phyloP scores from a whole-genome alignment of 257 asterid species.

The Jasminum sambac region DNA sequence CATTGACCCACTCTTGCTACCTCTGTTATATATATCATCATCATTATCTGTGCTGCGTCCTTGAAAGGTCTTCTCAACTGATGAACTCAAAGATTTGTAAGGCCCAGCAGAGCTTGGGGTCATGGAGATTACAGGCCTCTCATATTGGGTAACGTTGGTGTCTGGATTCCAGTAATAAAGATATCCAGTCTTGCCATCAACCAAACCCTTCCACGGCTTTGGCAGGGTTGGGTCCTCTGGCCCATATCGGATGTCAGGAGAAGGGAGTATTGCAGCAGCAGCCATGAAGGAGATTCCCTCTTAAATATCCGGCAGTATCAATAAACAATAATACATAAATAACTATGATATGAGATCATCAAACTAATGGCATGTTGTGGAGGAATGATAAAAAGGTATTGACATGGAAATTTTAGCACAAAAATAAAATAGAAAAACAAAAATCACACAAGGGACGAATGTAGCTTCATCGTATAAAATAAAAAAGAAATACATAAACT shows the following conservation, averaged over 20 bases:
- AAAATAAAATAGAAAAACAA: background rate
- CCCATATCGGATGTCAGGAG: slow-evolving; percentile 72
- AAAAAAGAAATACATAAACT: background rate
- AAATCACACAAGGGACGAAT: background rate
- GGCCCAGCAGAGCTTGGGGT: slow-evolving; percentile 39
- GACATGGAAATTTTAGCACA: background rate
- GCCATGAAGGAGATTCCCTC: slow-evolving; percentile 55
- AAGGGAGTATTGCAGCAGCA: slow-evolving; percentile 46
- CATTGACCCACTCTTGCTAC: slow-evolving; percentile 45
- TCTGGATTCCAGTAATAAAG: slow-evolving; percentile 97
- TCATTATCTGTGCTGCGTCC: slow-evolving; percentile 34
- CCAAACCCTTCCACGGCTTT: slow-evolving; percentile 91
- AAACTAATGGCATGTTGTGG: background rate
- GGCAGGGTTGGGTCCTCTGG: slow-evolving; percentile 98
- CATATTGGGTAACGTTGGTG: slow-evolving; percentile 90
- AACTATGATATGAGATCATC: background rate
- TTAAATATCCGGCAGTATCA: slow-evolving; percentile 29
- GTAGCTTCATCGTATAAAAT: background rate
- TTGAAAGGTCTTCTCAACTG: slow-evolving; percentile 60
- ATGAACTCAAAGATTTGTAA: slow-evolving; percentile 60
- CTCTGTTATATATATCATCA: slow-evolving; percentile 39
- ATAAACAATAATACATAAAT: slow-evolving; percentile 11
- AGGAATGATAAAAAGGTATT: background rate
- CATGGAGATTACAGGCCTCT: slow-evolving; percentile 59
- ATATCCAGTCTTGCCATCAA: slow-evolving; percentile 85